These are phyloP conservation scores for Blastocystis sp. DNA, from an alignment of 352 stramenopile genomes.

Conservation along the genomic window DNA sequence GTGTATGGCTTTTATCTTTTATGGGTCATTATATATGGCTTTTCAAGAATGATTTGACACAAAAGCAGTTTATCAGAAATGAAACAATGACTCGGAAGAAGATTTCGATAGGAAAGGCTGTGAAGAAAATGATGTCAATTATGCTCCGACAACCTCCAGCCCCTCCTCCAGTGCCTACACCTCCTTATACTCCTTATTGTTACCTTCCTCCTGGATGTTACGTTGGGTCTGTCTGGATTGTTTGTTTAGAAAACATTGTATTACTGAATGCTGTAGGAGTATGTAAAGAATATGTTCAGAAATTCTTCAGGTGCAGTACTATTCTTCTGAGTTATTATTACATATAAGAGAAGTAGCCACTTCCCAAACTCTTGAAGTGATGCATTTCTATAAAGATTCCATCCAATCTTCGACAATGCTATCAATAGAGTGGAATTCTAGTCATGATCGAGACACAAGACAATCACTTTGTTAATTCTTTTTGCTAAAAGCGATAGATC, in stretches of 20 bases:
- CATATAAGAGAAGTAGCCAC: background rate
- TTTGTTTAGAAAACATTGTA: conserved; percentile 7
- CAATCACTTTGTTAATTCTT: too few species aligned
- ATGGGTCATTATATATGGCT: conserved; percentile 26
- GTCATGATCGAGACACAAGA: too few species aligned
- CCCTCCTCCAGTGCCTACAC: background rate
- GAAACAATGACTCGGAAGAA: background rate
- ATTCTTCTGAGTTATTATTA: background rate
- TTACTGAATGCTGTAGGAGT: background rate
- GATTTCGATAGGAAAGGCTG: background rate
- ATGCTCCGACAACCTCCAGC: background rate
- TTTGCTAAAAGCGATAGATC: too few species aligned
- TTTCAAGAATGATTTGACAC: conserved; percentile 6
- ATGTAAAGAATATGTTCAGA: background rate
- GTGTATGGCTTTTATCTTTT: background rate
- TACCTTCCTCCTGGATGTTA: conserved; percentile 12
- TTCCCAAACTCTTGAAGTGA: background rate
- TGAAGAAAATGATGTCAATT: background rate
- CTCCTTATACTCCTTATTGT: conserved; percentile 21
- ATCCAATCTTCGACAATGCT: too few species aligned
- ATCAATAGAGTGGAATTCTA: too few species aligned
- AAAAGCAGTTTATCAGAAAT: conserved; percentile 40
- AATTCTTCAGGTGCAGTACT: background rate
- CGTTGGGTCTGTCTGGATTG: background rate
- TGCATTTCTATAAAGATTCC: too few species aligned